phyloP scores from a whole-genome alignment of 768 basidiomycete genomes.

The Leccinum barrowsii region DNA sequence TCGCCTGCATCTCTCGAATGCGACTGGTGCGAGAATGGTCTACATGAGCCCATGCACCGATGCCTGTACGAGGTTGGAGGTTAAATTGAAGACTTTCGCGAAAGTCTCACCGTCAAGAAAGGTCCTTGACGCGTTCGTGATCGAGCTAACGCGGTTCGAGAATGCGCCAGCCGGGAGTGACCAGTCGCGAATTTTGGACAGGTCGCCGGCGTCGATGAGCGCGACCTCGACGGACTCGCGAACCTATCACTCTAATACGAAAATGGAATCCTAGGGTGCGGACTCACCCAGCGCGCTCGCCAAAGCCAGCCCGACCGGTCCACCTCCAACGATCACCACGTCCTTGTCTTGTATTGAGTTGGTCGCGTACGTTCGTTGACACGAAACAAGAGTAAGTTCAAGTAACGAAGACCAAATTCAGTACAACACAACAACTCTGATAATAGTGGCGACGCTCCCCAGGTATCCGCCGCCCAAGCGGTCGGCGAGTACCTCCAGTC shows the following conservation, averaged over 20 bases:
- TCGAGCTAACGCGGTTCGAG: slow-evolving; percentile 84
- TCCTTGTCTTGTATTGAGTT: slow-evolving; percentile 56
- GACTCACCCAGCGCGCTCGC: slow-evolving; percentile 81
- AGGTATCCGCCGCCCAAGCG: slow-evolving; percentile 77
- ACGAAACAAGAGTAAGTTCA: not conserved
- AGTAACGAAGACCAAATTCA: not conserved
- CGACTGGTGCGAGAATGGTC: slow-evolving; percentile 63
- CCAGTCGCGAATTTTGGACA: slow-evolving; percentile 71
- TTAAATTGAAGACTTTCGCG: not conserved
- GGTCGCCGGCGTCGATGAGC: slow-evolving; percentile 78
- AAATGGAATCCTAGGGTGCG: not conserved
- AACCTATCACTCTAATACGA: slow-evolving; percentile 37
- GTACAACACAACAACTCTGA: not conserved
- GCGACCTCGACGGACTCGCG: slow-evolving; percentile 58
- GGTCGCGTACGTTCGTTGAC: slow-evolving; percentile 18
- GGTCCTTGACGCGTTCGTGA: slow-evolving; percentile 68
- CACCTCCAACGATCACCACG: slow-evolving; percentile 92
- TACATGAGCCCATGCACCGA: slow-evolving; percentile 82
- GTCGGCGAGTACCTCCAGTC: slow-evolving; percentile 89
- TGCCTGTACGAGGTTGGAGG: slow-evolving; percentile 43
- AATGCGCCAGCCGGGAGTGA: slow-evolving; percentile 46
- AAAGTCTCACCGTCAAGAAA: slow-evolving; percentile 58
- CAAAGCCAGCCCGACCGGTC: slow-evolving; percentile 86
- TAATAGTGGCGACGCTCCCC: slow-evolving; percentile 39
- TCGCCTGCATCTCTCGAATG: slow-evolving; percentile 83